Base-by-base conservation (phyloP, 306 rosid species). In the Lathyrus sativus region DNA sequence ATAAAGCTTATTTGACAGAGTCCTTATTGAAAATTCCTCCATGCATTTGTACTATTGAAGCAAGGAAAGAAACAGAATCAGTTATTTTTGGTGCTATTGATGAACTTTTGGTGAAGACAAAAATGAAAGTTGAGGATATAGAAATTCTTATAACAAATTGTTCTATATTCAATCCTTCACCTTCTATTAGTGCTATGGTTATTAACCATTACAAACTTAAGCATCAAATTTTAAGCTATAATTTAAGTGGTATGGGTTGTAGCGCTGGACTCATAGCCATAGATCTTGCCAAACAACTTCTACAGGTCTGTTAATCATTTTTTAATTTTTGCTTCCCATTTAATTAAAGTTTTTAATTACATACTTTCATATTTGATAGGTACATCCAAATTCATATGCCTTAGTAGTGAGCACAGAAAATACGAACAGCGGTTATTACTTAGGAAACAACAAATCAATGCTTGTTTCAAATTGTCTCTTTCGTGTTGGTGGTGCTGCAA, bases 241-340 rank as follows among this genome's bases (percentile, higher is more conserved):
- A 67, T 50, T 37, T 75, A 1, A 12, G 74, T 37, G 79, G 79
- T 3, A 75, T 75, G 79, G 79, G 79, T 3, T 75, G 79, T 31
- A 75, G 79, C 68, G 79, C 79, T 26, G 79, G 79, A 24, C 70
- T 75, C 39, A 19, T 68, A 2, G 55, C 79, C 3, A n/a, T 50
- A 26, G 79, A 75, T 3, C 70, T 75, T 5, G 79, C 79, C 56
- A 68, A 75, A 49, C 69, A 15, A 38, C 74, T 75, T 64, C 24
- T 75, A 1, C 62, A 75, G 79, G 79, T 75, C 11, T 2, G 61
- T 4, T 55, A 11, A 26, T 18, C n/a, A n/a, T n/a, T 22, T 18
- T 18, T 4, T 1, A 35, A 3, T 35, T 35, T 35, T 35, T 1
- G 5, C 1, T 7, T 7, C 7, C n/a, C n/a, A n/a, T n/a, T n/a